phyloP scores from a whole-genome alignment of 2,329 filamentous ascomycete species.

The Rachicladosporium sp. region DNA sequence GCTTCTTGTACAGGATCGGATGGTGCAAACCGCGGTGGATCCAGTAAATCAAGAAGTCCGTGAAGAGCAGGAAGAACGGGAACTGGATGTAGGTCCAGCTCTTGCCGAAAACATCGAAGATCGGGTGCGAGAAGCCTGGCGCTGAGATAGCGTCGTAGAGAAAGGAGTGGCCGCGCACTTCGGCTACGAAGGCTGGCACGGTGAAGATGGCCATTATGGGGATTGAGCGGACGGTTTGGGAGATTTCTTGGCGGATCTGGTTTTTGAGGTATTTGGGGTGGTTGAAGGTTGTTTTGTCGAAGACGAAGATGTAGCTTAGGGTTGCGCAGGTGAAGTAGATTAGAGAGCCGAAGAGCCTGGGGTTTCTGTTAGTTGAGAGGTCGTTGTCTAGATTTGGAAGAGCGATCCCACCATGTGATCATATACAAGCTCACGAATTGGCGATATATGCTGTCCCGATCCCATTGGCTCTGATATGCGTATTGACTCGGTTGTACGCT shows the following conservation, averaged over 20 bases:
- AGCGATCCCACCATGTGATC: slow-evolving; percentile 63
- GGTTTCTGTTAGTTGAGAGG: slow-evolving; percentile 4
- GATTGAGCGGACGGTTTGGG: slow-evolving; percentile 63
- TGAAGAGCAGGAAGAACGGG: slow-evolving; percentile 77
- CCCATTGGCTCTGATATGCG: slow-evolving; percentile 67
- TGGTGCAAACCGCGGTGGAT: slow-evolving; percentile 80
- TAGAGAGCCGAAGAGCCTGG: slow-evolving; percentile 70
- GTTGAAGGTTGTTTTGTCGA: slow-evolving; percentile 77
- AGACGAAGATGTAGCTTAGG: slow-evolving; percentile 77
- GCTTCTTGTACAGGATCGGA: slow-evolving; percentile 65
- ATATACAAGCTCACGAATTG: slow-evolving; percentile 66
- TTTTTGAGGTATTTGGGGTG: slow-evolving; percentile 95
- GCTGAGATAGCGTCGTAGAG: slow-evolving; percentile 58
- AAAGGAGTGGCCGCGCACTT: slow-evolving; percentile 74
- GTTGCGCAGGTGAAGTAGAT: slow-evolving; percentile 77
- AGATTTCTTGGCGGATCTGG: slow-evolving; percentile 76
- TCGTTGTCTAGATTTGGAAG: not conserved
- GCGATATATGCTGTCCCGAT: slow-evolving; percentile 66
- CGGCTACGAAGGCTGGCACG: slow-evolving; percentile 65
- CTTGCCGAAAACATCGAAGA: slow-evolving; percentile 26
- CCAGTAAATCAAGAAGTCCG: slow-evolving; percentile 83
- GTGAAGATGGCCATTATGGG: slow-evolving; percentile 76
- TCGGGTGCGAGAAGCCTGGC: slow-evolving; percentile 17
- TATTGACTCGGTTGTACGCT: slow-evolving; percentile 57
- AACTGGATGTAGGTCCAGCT: slow-evolving; percentile 67